phyloP scores from a whole-genome alignment of 2,329 filamentous ascomycete species.

The Colletotrichum sp. region DNA sequence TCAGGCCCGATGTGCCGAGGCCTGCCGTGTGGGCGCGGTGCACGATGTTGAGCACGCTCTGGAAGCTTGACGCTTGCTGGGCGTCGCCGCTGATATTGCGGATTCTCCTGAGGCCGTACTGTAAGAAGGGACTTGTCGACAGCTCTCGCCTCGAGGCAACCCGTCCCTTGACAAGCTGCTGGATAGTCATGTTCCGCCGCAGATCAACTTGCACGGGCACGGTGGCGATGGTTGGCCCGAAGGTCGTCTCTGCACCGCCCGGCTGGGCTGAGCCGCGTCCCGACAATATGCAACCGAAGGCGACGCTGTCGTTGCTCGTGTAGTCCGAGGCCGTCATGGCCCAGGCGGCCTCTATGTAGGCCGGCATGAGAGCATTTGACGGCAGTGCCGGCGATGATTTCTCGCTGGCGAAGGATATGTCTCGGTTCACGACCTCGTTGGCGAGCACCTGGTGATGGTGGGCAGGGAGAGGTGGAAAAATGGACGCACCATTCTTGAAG shows the following conservation, averaged over 20 bases:
- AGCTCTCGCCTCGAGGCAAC: neutral
- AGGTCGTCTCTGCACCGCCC: neutral
- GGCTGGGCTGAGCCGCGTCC: neutral
- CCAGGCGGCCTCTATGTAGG: neutral
- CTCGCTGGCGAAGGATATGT: neutral
- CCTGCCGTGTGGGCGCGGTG: neutral
- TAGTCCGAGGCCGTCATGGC: neutral
- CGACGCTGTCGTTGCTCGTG: neutral
- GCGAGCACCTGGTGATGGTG: neutral
- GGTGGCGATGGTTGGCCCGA: neutral
- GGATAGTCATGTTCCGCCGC: neutral
- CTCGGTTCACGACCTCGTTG: neutral
- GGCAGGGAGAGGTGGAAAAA: neutral
- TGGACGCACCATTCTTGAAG: neutral
- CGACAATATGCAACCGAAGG: neutral
- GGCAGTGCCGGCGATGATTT: neutral
- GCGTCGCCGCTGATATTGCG: neutral
- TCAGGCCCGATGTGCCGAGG: neutral
- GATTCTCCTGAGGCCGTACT: neutral
- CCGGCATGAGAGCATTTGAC: neutral
- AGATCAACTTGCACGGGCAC: neutral
- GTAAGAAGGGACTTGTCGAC: neutral
- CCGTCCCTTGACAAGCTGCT: neutral
- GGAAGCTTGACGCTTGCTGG: neutral
- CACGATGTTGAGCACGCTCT: neutral